Evolutionary conservation across 768 basidiomycete species (phyloP), one percentile per base, ranked within the genome.

Genomic region (Rhodotorula diobovata): DNA sequence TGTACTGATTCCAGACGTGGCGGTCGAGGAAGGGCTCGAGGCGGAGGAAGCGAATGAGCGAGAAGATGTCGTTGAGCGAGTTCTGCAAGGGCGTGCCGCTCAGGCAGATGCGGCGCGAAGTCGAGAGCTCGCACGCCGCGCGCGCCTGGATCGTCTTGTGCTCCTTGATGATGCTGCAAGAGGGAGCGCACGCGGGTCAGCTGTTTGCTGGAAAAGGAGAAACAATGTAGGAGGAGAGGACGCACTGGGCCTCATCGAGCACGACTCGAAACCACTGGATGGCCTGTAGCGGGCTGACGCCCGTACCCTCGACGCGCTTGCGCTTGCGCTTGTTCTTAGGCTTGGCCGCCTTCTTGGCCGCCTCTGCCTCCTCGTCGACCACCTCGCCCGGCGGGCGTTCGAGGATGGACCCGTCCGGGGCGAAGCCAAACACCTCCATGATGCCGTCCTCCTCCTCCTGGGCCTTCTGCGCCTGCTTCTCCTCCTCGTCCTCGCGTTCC

Each of bases 71-170:
- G 81, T 98, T 96, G 63, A 98, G 86, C 81, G 95, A 96, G 84
- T 99, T 99, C 82, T 99, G 96, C 48, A 99, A 93, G 2, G 96
- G 96, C 15, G 96, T 99, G 66, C 96, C 96, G n/a, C 94, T 94
- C 51, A 99, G 83, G 80, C 92, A 94, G 54, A 97, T 83, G 25
- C 96, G 88, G 63, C 96, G 88, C 78, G 97, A 91, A 25, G 96
- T 92, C 80, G 89, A 86, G 60, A 99, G 85, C 80, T 96, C 93
- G 81, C 96, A 98, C 21, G 90, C 93, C 14, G 96, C 96, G 66
- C 91, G 88, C 72, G 93, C 93, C 55, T 90, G 94, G 54, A 98
- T 91, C 2, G 96, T 99, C 34, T 86, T 85, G 12, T 91, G 89
- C 81, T 97, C 95, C 81, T 99, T 99, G 82, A 99, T 99, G 68